Percentiles rank a stretch among this genome's conserved stretches.
phyloP scores from a whole-genome alignment of 257 asterid species.

The Solanum neorickii region DNA sequence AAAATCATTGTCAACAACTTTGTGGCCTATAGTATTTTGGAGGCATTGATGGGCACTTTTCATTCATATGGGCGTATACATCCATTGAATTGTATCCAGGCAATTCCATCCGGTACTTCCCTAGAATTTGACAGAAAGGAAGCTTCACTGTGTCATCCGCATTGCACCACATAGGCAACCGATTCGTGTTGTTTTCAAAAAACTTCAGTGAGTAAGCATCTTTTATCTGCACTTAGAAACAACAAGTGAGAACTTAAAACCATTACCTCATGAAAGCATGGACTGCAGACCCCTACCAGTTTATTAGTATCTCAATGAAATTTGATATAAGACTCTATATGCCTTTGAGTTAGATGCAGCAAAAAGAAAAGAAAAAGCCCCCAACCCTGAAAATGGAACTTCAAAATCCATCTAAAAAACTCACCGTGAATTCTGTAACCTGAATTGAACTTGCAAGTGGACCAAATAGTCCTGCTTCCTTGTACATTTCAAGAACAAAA shows the following conservation, averaged over 20 bases:
- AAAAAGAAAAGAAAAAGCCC: not conserved
- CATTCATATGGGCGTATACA: conserved; percentile 77
- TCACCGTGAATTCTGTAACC: conserved; percentile 93
- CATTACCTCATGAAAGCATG: not conserved
- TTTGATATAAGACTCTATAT: not conserved
- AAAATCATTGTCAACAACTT: conserved; percentile 46
- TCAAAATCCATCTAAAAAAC: conserved; percentile 11
- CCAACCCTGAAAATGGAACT: not conserved
- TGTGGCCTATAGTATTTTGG: conserved; percentile 50
- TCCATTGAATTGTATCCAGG: conserved; percentile 71
- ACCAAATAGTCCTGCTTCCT: conserved; percentile 83
- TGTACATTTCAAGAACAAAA: conserved; percentile 75
- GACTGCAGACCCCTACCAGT: not conserved
- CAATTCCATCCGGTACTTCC: conserved; percentile 71
- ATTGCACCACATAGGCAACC: conserved; percentile 87
- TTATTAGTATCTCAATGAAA: not conserved
- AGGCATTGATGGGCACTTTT: conserved; percentile 78
- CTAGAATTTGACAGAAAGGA: conserved; percentile 80
- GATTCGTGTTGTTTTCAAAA: conserved; percentile 56
- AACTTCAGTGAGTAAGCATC: conserved; percentile 73
- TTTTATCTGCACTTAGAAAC: conserved; percentile 50
- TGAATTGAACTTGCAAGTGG: conserved; percentile 54
- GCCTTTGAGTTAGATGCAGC: not conserved
- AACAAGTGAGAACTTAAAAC: not conserved
- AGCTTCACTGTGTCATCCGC: conserved; percentile 69